A percentile compares a stretch with the other conserved stretches of the same genome.
Evolutionary conservation across 2,329 filamentous ascomycete species (phyloP).

Genomic region (Cladobotryum protrusum): DNA sequence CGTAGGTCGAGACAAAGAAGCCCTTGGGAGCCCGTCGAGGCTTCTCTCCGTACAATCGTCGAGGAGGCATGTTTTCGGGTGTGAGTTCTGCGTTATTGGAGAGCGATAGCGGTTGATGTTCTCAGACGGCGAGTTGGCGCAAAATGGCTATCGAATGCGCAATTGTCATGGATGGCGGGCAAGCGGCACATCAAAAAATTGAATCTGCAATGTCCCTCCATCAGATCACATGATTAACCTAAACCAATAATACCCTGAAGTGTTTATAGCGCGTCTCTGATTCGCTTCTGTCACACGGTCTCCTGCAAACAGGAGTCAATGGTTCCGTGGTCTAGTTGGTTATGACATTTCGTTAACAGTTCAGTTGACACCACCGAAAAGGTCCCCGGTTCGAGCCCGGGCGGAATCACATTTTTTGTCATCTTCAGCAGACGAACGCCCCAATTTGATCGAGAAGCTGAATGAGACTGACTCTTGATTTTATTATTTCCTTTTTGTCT

Average conservation of each 20-base stretch:
- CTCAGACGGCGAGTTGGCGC: no score
- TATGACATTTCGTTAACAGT: slow-evolving; percentile 15
- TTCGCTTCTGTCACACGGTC: no score
- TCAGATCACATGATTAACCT: slow-evolving; percentile 21
- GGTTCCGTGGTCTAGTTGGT: slow-evolving; percentile 16
- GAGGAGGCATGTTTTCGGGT: slow-evolving; percentile 53
- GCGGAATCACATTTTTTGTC: slow-evolving; percentile 12
- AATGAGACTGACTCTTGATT: background rate
- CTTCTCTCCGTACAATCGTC: slow-evolving; percentile 49
- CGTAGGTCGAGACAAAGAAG: slow-evolving; percentile 53
- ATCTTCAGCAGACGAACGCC: background rate
- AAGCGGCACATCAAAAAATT: slow-evolving; percentile 17
- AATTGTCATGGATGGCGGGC: background rate
- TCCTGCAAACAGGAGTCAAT: no score
- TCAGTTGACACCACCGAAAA: slow-evolving; percentile 13
- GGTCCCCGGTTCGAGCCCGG: slow-evolving; percentile 15
- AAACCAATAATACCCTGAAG: no score
- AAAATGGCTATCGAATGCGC: no score
- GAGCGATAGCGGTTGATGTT: slow-evolving; percentile 7
- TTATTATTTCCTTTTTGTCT: background rate
- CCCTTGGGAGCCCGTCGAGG: slow-evolving; percentile 40
- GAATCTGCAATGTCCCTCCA: slow-evolving; percentile 2
- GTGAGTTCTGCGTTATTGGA: background rate
- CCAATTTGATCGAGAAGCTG: no score
- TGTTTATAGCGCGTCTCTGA: no score